Conservation (phyloP, 345 rosid species). For the Mallotus nudiflorus region DNA sequence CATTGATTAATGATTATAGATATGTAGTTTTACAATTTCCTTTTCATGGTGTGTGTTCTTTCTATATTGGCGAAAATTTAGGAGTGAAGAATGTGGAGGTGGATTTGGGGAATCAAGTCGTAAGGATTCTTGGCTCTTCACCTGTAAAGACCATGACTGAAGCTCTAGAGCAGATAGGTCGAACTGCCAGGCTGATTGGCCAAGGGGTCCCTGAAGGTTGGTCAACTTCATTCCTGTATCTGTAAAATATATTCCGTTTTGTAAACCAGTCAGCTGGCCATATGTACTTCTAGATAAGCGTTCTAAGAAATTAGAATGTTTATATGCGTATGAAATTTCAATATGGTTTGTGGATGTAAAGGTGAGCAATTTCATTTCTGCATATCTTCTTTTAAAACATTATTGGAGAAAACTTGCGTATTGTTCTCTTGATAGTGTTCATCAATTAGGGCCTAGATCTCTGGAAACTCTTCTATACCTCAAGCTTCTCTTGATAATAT, state of each 20-base stretch:
- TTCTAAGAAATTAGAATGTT: neutral
- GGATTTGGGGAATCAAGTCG: conserved; percentile 82
- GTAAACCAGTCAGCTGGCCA: too few species aligned
- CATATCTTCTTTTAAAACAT: neutral
- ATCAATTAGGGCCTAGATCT: neutral
- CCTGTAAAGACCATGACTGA: conserved; percentile 74
- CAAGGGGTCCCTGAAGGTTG: conserved; percentile 95
- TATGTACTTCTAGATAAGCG: neutral
- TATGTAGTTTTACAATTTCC: neutral
- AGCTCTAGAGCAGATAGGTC: conserved; percentile 84
- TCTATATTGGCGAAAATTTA: conserved; percentile 24
- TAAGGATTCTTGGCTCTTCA: conserved; percentile 72
- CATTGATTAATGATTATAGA: neutral
- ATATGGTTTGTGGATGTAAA: neutral
- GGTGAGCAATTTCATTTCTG: too few species aligned
- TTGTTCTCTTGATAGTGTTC: neutral
- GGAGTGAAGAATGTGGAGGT: conserved; percentile 87
- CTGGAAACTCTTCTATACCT: neutral
- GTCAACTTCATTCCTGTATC: conserved; percentile 12
- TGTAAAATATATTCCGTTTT: neutral
- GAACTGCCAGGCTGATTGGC: conserved; percentile 84
- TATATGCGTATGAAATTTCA: neutral
- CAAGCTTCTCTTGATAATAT: neutral
- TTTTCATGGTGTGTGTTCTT: conserved; percentile 8
- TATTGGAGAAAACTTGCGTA: neutral